Base-by-base conservation (phyloP, 768 basidiomycete genomes). In the Sarcodon aspratus region DNA sequence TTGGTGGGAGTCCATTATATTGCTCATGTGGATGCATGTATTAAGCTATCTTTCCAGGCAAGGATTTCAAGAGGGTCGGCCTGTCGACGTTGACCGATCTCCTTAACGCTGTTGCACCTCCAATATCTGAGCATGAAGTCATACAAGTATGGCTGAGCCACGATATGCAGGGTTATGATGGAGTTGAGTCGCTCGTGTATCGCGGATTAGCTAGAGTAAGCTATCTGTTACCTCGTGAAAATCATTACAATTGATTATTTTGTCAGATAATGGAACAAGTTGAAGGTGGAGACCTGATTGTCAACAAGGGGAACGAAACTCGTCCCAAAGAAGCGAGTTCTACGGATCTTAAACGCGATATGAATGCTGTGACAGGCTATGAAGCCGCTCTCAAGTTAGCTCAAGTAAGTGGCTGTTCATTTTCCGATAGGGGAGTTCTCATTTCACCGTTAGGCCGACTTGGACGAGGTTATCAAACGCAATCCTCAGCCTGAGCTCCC, bases 71-170 rank as follows among this genome's bases (percentile, higher is more conserved):
- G 60, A 77, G 83, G 46, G 85, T 87, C 27, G 90, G 92, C 31
- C 67, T 94, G 35, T 91, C 89, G 9, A 92, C 94, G 3, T 69
- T 98, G 27, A 89, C 80, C 2, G 93, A 95, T 50, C 82, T 99
- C 49, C 70, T 99, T 46, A 95, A 97, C 61, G 95, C 85, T 31
- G 95, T 99, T 51, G 96, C 96, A 0, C 96, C 96, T 37, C 96
- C 96, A 10, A 98, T 98, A 57, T 89, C 94, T 21, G 94, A 95
- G 63, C 95, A 98, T 61, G 96, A 99, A 66, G 91, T 97, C 12
- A 93, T 99, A 54, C 82, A 96, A 62, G 82, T 99, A 7, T 91
- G 89, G 85, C 69, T 99, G 36, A 86, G 85, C 59, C 94, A 98
- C 66, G 93, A 96, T 55, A 94, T 99, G 94, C 73, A 77, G 54